A percentile compares a stretch with the other conserved stretches of the same genome.
Conservation (phyloP, 176 grass and related monocot genomes). For the Musa itinerans region DNA sequence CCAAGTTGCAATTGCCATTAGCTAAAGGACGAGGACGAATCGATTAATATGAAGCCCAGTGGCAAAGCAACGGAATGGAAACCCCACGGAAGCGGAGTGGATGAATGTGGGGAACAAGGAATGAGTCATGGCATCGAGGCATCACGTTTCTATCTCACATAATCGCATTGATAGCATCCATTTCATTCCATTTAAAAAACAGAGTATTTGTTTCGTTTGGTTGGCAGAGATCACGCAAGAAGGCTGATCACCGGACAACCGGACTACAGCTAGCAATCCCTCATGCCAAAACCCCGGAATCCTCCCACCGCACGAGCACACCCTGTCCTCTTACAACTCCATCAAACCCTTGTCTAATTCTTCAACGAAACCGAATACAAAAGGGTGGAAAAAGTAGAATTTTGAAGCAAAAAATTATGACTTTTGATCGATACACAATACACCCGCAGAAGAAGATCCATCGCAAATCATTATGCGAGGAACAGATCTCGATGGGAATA, state of each 20-base stretch:
- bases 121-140: constrained; percentile 25
- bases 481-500: background rate
- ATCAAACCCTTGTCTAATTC: background rate
- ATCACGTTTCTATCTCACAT: background rate
- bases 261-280: constrained; percentile 38
- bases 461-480: background rate
- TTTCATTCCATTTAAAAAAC: background rate
- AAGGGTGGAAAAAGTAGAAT: background rate
- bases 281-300: constrained; percentile 22
- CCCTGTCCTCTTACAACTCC: background rate
- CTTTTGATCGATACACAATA: too few species aligned
- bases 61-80: background rate
- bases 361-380: background rate
- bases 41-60: too few species aligned
- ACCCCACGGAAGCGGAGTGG: background rate
- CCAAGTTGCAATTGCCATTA: too few species aligned
- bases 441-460: background rate
- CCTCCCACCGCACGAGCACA: constrained; percentile 9
- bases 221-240: constrained; percentile 39
- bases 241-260: constrained; percentile 31
- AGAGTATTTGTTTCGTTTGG: background rate
- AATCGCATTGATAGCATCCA: background rate
- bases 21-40: too few species aligned
- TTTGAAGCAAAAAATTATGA: background rate
- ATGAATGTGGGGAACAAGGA: background rate